Base-by-base conservation (phyloP, 1,139 yeast species). In the Hanseniaspora gamundiae region DNA sequence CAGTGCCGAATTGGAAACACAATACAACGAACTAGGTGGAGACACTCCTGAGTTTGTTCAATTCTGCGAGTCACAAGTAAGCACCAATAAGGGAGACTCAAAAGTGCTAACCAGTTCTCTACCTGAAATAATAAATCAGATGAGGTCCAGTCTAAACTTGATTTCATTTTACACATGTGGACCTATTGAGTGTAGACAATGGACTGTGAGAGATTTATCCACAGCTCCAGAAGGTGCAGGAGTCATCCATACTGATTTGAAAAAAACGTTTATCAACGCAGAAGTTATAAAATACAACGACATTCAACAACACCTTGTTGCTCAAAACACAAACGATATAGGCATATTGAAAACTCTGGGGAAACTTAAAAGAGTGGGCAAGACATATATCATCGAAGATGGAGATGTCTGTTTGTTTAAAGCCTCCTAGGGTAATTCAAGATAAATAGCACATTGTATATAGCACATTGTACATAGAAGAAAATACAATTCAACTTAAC, bases 141-240 rank as follows among this genome's bases (percentile, higher is more conserved):
- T 87, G 87, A 74, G 94, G 53, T 60, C 67, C 24, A 75, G 80
- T 2, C 67, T 88, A 40, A 71, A 76, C 45, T 70, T 88, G 51
- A 81, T 88, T 40, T 83, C 95, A 40, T 91, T 80, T 65, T 88
- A 82, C 67, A 88, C 98, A 1, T 82, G 94, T 62, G 97, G 97
- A 11, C 80, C 86, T 11, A 73, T 76, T 42, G 97, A 91, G 65
- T 88, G 86, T 4, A 72, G 94, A 51, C 95, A 91, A 61, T 88
- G 98, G 97, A 83, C 94, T 11, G 70, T 88, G 42, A 71, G 94
- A 51, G 67, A 71, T 52, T 85, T 88, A 28, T 78, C 85, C 30
- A 71, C 76, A 42, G 95, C 95, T 9, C 93, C 94, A 14, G 85
- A 85, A 50, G 96, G 95, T 1, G 97, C 97, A 0, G 95, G 94